These are phyloP conservation scores for Podospora sp. DNA, from an alignment of 495 filamentous ascomycete species.

Conservation along the genomic window DNA sequence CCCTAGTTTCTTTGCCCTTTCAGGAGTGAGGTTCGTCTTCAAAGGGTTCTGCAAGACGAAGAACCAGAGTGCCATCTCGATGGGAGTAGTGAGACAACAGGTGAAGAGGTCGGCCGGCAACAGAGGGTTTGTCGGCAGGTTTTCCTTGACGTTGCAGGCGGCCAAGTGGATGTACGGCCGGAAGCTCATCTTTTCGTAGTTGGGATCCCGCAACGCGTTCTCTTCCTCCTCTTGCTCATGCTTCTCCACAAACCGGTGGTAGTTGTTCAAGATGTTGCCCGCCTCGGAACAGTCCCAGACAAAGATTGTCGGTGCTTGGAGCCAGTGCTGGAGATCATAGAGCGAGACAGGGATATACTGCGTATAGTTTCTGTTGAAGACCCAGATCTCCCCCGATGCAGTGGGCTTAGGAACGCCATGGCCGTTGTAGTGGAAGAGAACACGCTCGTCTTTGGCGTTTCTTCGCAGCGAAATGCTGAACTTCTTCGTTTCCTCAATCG, in stretches of 20 bases:
- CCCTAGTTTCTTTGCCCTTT: conserved; percentile 78
- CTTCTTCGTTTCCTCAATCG: conserved; percentile 93
- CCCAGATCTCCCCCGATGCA: conserved; percentile 96
- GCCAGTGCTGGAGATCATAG: conserved; percentile 94
- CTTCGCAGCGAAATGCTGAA: conserved; percentile 86
- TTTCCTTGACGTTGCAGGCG: conserved; percentile 85
- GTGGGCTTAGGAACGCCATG: conserved; percentile 98
- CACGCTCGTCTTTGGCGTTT: conserved; percentile 92
- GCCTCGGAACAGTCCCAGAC: conserved; percentile 98
- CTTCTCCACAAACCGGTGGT: conserved; percentile 90
- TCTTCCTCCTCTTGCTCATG: conserved; percentile 86
- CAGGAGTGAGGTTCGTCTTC: conserved; percentile 69
- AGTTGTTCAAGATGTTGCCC: conserved; percentile 92
- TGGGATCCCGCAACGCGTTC: conserved; percentile 68
- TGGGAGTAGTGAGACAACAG: conserved; percentile 92
- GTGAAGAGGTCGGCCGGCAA: conserved; percentile 96
- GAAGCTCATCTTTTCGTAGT: conserved; percentile 65
- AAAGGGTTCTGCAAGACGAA: conserved; percentile 93
- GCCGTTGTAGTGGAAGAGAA: conserved; percentile 97
- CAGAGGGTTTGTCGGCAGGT: conserved; percentile 93
- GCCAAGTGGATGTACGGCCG: conserved; percentile 85
- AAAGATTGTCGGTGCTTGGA: conserved; percentile 91
- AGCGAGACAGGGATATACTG: conserved; percentile 98
- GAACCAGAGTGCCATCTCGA: conserved; percentile 93
- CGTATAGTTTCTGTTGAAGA: conserved; percentile 98